Evolutionary conservation across 164 flowering plant species (phyloP).

Genomic region (Macadamia integrifolia): DNA sequence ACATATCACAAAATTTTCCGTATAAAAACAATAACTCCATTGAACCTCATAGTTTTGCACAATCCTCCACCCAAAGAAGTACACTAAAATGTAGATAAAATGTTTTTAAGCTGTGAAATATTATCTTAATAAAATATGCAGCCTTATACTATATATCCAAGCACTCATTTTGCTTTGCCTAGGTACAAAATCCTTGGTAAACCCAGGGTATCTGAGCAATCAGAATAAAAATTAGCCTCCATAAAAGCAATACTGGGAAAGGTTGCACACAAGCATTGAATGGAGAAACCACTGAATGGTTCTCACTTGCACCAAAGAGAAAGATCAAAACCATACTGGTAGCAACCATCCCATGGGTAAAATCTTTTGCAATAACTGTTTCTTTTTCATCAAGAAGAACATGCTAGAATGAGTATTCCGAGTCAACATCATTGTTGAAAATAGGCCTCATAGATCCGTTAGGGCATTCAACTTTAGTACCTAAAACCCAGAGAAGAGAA

Average conservation of each 20-base stretch:
- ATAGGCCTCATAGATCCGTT: background rate
- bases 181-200: background rate
- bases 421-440: background rate
- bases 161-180: too few species aligned
- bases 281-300: background rate
- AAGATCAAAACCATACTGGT: background rate
- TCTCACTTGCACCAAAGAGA: background rate
- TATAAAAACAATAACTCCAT: slow-evolving; percentile 1
- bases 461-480: background rate
- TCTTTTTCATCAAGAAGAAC: background rate
- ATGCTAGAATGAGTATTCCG: background rate
- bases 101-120: too few species aligned
- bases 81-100: too few species aligned
- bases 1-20: slow-evolving; percentile 9
- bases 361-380: background rate
- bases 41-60: background rate
- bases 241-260: background rate
- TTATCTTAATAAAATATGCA: too few species aligned
- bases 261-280: background rate
- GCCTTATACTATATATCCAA: too few species aligned
- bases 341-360: background rate
- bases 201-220: background rate
- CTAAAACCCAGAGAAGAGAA: background rate
- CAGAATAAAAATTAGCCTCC: background rate
- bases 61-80: background rate